These are phyloP conservation scores for Cystobasidium pallidum DNA, from an alignment of 1,284 basidiomycete species.

Conservation along the genomic window DNA sequence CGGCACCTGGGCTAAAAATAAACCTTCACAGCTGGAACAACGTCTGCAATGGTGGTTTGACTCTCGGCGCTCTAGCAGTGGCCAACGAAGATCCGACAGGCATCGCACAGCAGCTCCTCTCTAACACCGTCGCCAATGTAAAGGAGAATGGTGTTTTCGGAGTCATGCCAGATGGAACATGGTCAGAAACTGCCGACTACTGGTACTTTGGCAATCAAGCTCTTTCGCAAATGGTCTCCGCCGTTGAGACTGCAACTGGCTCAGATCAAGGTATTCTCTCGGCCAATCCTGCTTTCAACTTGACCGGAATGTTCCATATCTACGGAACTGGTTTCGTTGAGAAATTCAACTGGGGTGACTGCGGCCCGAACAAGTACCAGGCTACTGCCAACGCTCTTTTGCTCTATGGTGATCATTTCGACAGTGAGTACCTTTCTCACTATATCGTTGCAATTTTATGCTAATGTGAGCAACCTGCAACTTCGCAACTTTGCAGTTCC, in stretches of 20 bases:
- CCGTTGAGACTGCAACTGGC: conserved; percentile 83
- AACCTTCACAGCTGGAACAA: conserved; percentile 86
- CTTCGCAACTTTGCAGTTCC: conserved; percentile 59
- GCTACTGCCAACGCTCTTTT: conserved; percentile 74
- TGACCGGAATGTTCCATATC: conserved; percentile 89
- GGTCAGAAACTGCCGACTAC: conserved; percentile 91
- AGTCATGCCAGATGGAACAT: conserved; percentile 76
- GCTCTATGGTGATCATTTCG: conserved; percentile 71
- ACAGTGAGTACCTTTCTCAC: conserved; percentile 55
- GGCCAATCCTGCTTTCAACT: conserved; percentile 70
- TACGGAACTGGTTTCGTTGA: conserved; percentile 80
- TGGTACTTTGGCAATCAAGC: conserved; percentile 71
- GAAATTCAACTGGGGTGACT: conserved; percentile 78
- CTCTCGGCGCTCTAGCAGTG: conserved; percentile 87
- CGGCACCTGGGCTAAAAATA: background rate
- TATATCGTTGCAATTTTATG: no score
- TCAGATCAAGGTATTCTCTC: conserved; percentile 74
- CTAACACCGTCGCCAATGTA: conserved; percentile 73
- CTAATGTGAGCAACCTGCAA: no score
- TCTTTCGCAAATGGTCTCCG: conserved; percentile 85
- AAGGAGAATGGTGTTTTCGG: conserved; percentile 74
- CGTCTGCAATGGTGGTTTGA: conserved; percentile 87
- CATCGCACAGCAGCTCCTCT: conserved; percentile 69
- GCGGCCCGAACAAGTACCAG: conserved; percentile 82
- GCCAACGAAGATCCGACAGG: conserved; percentile 80